Evolutionary conservation across 805 yeast species (phyloP), one percentile per base, ranked within the genome.

Genomic region (Candida dendrica): DNA sequence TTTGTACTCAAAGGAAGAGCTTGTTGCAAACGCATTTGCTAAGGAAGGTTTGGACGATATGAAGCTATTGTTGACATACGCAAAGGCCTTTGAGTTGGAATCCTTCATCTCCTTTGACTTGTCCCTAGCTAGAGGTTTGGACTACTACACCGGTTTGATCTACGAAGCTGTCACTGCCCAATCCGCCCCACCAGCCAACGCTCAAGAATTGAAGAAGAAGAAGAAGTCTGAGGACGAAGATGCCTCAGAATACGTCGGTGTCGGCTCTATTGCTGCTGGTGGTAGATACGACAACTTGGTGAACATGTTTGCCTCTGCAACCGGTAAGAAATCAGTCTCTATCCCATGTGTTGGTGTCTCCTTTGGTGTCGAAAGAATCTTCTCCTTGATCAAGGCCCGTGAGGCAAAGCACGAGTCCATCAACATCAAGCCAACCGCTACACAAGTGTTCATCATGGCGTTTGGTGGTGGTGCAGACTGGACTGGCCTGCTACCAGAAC

Each of bases 341-440:
- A 89, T 93, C 58, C 98, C 98, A 22, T 93, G 98, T 71, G 95
- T 93, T 42, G 98, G 98, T 63, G 71, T 91, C 42, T 93, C 98
- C 2, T 93, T 93, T 56, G 98, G 98, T 58, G 91, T 93, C 42
- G 98, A 93, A 68, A 80, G 98, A 63, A 66, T 93, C 48, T 93
- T 93, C 62, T 88, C 98, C 8, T 67, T 93, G 46, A 79, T 93
- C 55, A 89, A 86, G 62, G 82, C 86, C 40, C 77, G 95, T 60
- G 72, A 75, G 35, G 76, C 77, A 26, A 65, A 78, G 41, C 73
- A 76, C 51, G 80, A 80, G 27, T 71, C 47, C 34, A 46, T 6
- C 38, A 74, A 52, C 44, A 72, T 90, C 43, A 79, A 93, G 53
- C 79, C 97, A 30, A 75, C 90, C 24, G 80, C 91, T 32, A 95